Conservation (phyloP, 2,329 filamentous ascomycete species). For the Alternaria alternata region DNA sequence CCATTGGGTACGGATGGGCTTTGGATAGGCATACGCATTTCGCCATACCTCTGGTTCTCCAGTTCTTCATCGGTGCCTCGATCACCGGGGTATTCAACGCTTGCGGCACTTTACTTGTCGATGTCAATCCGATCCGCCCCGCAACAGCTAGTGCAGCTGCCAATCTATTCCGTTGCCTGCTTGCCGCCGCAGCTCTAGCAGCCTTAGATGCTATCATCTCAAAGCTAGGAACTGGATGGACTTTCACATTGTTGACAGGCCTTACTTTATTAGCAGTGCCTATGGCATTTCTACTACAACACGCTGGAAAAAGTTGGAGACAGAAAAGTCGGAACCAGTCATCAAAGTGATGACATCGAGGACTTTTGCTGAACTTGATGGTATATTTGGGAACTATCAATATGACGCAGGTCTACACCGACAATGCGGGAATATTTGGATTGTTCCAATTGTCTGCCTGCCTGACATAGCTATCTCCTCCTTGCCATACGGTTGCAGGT, state of each 20-base stretch:
- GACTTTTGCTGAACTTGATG: not conserved
- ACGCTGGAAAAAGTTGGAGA: not conserved
- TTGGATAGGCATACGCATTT: not conserved
- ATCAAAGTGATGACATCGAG: not conserved
- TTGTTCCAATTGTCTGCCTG: accelerated
- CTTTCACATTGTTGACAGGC: not conserved
- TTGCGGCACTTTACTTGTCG: not conserved
- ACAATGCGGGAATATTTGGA: accelerated
- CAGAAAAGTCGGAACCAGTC: not conserved
- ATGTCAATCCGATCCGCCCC: not conserved
- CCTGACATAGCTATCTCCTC: too few relatives aligned
- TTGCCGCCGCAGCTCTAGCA: not conserved
- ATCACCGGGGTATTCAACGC: not conserved
- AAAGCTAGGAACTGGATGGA: not conserved
- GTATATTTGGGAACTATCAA: not conserved
- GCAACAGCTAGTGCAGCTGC: not conserved
- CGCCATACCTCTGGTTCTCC: not conserved
- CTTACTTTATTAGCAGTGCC: not conserved
- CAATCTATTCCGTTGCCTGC: not conserved
- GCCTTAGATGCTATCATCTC: not conserved
- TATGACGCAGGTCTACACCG: not conserved
- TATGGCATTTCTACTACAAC: not conserved
- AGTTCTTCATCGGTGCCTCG: not conserved
- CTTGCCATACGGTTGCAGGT: not conserved
- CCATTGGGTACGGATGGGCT: not conserved